These are phyloP conservation scores for Pythium diclinum DNA, from an alignment of 352 stramenopile species.

Conservation along the genomic window DNA sequence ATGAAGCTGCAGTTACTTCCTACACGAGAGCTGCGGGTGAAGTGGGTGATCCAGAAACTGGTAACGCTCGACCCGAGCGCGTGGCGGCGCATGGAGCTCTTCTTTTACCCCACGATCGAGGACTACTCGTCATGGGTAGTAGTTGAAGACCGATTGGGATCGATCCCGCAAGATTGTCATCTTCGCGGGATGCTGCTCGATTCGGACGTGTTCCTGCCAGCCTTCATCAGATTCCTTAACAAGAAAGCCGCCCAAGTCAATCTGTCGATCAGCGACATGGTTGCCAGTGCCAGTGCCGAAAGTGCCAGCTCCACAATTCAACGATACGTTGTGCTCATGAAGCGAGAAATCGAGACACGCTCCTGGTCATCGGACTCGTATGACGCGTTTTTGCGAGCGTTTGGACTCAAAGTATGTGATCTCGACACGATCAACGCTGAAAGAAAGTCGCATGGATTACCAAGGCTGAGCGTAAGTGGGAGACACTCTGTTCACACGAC, in stretches of 20 bases:
- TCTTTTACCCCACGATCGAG: not conserved
- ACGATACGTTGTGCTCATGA: constrained; percentile 12
- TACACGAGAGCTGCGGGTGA: constrained; percentile 10
- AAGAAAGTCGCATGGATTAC: not conserved
- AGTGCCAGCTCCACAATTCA: not conserved
- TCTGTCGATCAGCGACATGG: not conserved
- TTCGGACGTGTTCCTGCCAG: constrained; percentile 8
- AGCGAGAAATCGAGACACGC: not conserved
- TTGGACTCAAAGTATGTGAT: constrained; percentile 16
- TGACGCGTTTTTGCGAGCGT: constrained; percentile 4
- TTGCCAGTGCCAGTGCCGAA: not conserved
- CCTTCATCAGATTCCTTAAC: constrained; percentile 9
- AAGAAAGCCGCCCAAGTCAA: constrained; percentile 7
- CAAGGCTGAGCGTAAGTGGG: constrained; percentile 5
- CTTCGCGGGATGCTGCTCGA: constrained; percentile 11
- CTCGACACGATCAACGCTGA: constrained; percentile 12
- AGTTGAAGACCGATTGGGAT: constrained; percentile 7
- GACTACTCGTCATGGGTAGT: constrained; percentile 5
- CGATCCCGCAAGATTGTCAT: constrained; percentile 9
- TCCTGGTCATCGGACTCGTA: not conserved
- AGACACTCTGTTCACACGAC: constrained; percentile 3
- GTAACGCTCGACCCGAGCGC: constrained; percentile 6
- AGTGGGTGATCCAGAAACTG: constrained; percentile 23
- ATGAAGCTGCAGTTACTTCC: not conserved
- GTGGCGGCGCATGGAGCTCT: constrained; percentile 10